These are phyloP conservation scores for Phoma sp. DNA, from an alignment of 2,329 filamentous ascomycete species.

Conservation along the genomic window DNA sequence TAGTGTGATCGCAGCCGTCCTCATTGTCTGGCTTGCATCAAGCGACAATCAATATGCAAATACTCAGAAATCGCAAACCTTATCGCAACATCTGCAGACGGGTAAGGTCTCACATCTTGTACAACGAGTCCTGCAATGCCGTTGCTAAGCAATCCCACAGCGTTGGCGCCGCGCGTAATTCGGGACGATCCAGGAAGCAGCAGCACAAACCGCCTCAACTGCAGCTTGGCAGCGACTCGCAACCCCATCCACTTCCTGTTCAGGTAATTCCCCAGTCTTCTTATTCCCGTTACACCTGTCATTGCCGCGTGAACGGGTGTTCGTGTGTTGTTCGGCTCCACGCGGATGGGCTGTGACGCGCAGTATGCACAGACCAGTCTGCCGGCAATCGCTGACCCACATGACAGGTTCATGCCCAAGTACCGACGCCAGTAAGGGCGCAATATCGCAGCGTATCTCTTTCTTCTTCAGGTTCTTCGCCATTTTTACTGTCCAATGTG, in stretches of 20 bases:
- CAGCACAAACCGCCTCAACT: conserved; percentile 34
- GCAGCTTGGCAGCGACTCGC: conserved; percentile 32
- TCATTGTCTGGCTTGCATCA: conserved; percentile 65
- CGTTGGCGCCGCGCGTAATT: conserved; percentile 34
- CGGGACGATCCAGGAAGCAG: conserved; percentile 38
- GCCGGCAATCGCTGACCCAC: conserved; percentile 23
- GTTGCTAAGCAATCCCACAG: conserved; percentile 36
- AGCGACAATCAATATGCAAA: conserved; percentile 76
- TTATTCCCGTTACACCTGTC: conserved; percentile 25
- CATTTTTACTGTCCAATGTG: conserved; percentile 72
- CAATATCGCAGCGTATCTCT: conserved; percentile 45
- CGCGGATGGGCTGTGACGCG: neutral
- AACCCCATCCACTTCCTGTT: conserved; percentile 31
- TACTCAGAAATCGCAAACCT: conserved; percentile 80
- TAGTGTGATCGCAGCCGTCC: conserved; percentile 79
- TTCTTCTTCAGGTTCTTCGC: conserved; percentile 54
- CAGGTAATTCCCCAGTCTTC: conserved; percentile 36
- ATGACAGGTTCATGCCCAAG: conserved; percentile 27
- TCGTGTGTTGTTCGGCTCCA: conserved; percentile 12
- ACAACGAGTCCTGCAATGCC: conserved; percentile 14
- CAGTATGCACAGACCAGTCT: conserved; percentile 12
- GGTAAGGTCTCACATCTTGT: conserved; percentile 43
- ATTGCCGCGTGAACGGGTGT: conserved; percentile 22
- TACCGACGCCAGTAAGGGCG: conserved; percentile 36
- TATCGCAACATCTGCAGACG: conserved; percentile 66